Base-by-base conservation (phyloP, 495 filamentous ascomycete species). In the Penicillium cataractarum region DNA sequence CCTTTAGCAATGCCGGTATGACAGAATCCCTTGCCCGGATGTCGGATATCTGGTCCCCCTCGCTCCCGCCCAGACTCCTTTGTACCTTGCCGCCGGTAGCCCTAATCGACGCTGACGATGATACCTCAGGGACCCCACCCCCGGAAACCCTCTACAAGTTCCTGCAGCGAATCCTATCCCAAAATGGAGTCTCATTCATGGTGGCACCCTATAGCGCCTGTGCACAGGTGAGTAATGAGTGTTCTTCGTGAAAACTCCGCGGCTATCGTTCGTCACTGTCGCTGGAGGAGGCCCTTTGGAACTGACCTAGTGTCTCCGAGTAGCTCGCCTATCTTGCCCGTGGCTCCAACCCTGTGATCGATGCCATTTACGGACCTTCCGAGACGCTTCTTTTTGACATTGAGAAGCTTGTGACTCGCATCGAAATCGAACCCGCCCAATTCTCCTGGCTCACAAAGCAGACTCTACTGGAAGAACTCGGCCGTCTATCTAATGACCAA, bases 191-290 rank as follows among this genome's bases (percentile, higher is more conserved):
- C 44, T 83, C 91, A 39, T 97, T 93, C 72, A 84, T 91, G 54
- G 91, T 97, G 54, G 90, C 96, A 15, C 96, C 95, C 4, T 97
- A 93, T 76, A 91, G 88, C 69, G 92, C 94, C 48, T 88, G 90
- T 62, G 91, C 92, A 53, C 94, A 98, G 85, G 92, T 96, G 77
- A 63, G 64, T 52, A 22, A 57, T 2, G 5, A 49, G 37, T 35
- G 33, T 10, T 27, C 27, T 21, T n/a, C 1, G 19, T 15, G 6
- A 7, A 57, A n/a, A 35, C 2, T n/a, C 9, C 51, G 29, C 19
- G 42, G 24, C 42, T 6, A 3, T 6, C 13, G 19, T 9, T 24
- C 21, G 42, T 10, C 8, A 22, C 12, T 22, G 42, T 46, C 42
- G 42, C 19, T 22, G 21, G 21, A 9, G 12, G 42, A 46, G 8